Conservation (phyloP, 2,329 filamentous ascomycete species). For the Fusarium multiceps region DNA sequence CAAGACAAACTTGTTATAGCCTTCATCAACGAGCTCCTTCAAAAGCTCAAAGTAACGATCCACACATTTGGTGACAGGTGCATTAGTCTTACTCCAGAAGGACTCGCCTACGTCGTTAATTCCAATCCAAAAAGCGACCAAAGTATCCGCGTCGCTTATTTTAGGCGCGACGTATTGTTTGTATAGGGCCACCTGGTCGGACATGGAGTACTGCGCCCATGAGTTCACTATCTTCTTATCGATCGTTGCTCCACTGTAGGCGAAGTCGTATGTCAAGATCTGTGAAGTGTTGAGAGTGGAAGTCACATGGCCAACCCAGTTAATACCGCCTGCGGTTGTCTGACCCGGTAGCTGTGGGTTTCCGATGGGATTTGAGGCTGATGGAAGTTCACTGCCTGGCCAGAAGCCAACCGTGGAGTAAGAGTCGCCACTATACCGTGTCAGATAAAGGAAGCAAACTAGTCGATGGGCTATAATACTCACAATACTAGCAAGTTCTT, state of each 20-base stretch:
- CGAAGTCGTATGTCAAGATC: slow-evolving; percentile 38
- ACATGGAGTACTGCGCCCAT: slow-evolving; percentile 32
- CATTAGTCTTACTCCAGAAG: slow-evolving; percentile 28
- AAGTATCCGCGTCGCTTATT: neutral
- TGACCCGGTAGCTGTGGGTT: slow-evolving; percentile 34
- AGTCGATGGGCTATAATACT: fast-evolving
- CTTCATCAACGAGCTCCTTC: slow-evolving; percentile 14
- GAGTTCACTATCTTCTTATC: slow-evolving; percentile 37
- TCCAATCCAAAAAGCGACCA: slow-evolving; percentile 38
- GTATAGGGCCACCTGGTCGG: slow-evolving; percentile 34
- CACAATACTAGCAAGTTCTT: slow-evolving; percentile 30
- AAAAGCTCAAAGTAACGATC: slow-evolving; percentile 35
- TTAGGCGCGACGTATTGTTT: slow-evolving; percentile 29
- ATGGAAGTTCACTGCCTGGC: slow-evolving; percentile 26
- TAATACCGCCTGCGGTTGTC: slow-evolving; percentile 34
- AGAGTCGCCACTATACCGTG: slow-evolving; percentile 23
- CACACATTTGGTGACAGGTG: slow-evolving; percentile 26
- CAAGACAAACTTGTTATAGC: slow-evolving; percentile 26
- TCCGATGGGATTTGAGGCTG: slow-evolving; percentile 25
- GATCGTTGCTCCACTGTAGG: slow-evolving; percentile 36
- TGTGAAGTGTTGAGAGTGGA: slow-evolving; percentile 28
- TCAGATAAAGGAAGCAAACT: neutral
- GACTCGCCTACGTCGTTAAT: slow-evolving; percentile 40
- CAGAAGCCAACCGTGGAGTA: slow-evolving; percentile 37
- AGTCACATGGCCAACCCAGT: slow-evolving; percentile 38